Conservation (phyloP, 306 rosid species). For the Corylus heterophylla region DNA sequence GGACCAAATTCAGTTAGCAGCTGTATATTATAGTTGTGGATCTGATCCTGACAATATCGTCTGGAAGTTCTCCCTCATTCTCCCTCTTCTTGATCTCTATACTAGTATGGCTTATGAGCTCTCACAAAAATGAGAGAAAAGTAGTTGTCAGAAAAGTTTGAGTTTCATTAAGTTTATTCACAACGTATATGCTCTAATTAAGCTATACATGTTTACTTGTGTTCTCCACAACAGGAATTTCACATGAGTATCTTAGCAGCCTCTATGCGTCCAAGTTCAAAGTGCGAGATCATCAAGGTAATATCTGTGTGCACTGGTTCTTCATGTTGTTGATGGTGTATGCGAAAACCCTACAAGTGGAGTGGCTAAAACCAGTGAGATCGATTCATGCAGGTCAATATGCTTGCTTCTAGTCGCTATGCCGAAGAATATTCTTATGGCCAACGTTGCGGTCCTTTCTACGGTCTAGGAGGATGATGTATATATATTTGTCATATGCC, state of each 20-base stretch:
- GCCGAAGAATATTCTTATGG: conserved; percentile 41
- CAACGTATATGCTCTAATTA: neutral
- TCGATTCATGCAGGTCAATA: conserved; percentile 55
- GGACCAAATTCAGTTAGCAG: neutral
- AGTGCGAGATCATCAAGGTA: conserved; percentile 79
- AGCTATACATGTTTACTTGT: neutral
- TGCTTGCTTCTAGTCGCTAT: conserved; percentile 55
- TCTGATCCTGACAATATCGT: neutral
- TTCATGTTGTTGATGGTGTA: conserved; percentile 14
- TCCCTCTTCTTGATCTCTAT: conserved; percentile 1
- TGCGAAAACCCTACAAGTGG: neutral
- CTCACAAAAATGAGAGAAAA: neutral
- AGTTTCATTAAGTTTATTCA: neutral
- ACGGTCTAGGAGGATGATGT: conserved; percentile 61
- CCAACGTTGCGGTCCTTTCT: conserved; percentile 36
- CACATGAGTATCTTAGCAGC: conserved; percentile 82
- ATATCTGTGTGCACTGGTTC: conserved; percentile 9
- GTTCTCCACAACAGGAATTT: conserved; percentile 59
- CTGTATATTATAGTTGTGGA: neutral
- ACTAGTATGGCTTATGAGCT: neutral
- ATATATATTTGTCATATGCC: neutral
- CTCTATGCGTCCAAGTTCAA: conserved; percentile 66
- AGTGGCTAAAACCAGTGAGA: neutral
- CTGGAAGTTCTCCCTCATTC: neutral
- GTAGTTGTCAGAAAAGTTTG: neutral